phyloP scores from a whole-genome alignment of 345 rosid species.

The Moringa oleifera region DNA sequence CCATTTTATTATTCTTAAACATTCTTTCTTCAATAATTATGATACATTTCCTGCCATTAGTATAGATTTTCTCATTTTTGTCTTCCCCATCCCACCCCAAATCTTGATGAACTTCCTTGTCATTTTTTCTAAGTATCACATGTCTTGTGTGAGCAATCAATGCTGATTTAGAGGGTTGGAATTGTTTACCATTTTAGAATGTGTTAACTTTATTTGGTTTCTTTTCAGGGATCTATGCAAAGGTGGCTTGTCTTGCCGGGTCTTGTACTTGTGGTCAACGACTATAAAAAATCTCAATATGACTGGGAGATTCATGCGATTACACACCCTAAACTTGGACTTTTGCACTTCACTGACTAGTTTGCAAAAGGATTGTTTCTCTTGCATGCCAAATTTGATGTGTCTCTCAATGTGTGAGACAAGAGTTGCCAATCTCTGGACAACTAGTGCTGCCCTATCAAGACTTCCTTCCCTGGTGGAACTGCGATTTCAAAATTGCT shows the following conservation, averaged over 20 bases:
- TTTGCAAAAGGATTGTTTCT: slow-evolving; percentile 49
- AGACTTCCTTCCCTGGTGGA: slow-evolving; percentile 43
- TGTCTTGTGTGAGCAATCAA: too few species aligned
- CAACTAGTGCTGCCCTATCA: slow-evolving; percentile 32
- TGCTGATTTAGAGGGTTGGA: too few species aligned
- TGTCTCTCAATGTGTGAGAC: slow-evolving; percentile 54
- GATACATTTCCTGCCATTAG: background rate
- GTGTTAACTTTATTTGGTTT: slow-evolving; percentile 1
- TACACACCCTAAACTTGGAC: slow-evolving; percentile 42
- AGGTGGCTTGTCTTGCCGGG: slow-evolving; percentile 32
- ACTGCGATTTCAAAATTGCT: slow-evolving; percentile 47
- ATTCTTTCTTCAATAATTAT: background rate
- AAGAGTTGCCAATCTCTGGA: slow-evolving; percentile 52
- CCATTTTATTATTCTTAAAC: background rate
- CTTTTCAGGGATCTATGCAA: slow-evolving; percentile 31
- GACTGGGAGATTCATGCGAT: slow-evolving; percentile 35
- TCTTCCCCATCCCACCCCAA: too few species aligned
- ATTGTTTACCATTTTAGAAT: too few species aligned
- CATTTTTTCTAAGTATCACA: too few species aligned
- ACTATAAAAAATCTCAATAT: slow-evolving; percentile 33
- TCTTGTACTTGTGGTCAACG: slow-evolving; percentile 29
- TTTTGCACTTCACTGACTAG: slow-evolving; percentile 42
- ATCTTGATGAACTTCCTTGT: too few species aligned
- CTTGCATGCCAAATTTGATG: slow-evolving; percentile 48
- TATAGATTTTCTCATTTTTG: too few species aligned